These are phyloP conservation scores for Ailanthus altissimus DNA, from an alignment of 345 rosid genomes.

Conservation along the genomic window DNA sequence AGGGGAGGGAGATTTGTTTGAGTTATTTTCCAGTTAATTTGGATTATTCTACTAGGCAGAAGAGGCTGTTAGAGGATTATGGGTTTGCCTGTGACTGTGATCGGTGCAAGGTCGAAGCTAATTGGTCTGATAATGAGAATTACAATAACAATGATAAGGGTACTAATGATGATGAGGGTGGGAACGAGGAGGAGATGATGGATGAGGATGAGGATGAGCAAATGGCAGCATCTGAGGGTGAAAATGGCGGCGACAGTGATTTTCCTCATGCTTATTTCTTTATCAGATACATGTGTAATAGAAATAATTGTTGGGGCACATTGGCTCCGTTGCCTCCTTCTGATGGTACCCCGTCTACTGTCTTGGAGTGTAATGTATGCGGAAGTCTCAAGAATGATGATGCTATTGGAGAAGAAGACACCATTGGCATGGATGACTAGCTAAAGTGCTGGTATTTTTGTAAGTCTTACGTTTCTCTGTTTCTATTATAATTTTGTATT, in stretches of 20 bases:
- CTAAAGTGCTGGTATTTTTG: not conserved
- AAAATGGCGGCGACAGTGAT: slow-evolving; percentile 27
- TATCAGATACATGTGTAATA: slow-evolving; percentile 66
- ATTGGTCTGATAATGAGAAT: slow-evolving; percentile 74
- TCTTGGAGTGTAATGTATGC: slow-evolving; percentile 87
- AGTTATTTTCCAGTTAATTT: slow-evolving; percentile 92
- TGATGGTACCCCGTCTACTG: slow-evolving; percentile 30
- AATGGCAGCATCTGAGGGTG: slow-evolving; percentile 33
- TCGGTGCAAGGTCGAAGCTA: slow-evolving; percentile 84
- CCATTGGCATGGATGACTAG: slow-evolving; percentile 26
- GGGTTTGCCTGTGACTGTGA: slow-evolving; percentile 80
- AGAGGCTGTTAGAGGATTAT: slow-evolving; percentile 68
- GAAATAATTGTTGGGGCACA: slow-evolving; percentile 74
- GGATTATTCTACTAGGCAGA: slow-evolving; percentile 55
- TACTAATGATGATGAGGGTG: slow-evolving; percentile 23
- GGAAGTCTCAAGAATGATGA: slow-evolving; percentile 63
- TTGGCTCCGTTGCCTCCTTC: slow-evolving; percentile 71
- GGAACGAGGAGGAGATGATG: slow-evolving; percentile 31
- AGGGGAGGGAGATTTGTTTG: slow-evolving; percentile 84
- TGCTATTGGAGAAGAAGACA: slow-evolving; percentile 24
- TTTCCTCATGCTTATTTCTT: slow-evolving; percentile 93
- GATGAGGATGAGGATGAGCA: slow-evolving; percentile 47
- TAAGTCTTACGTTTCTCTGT: not conserved
- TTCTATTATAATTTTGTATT: not conserved
- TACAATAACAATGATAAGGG: slow-evolving; percentile 32